Evolutionary conservation across 179 eudicot species (phyloP), one percentile per base, ranked within the genome.

Genomic region (Gypsophila paniculata): DNA sequence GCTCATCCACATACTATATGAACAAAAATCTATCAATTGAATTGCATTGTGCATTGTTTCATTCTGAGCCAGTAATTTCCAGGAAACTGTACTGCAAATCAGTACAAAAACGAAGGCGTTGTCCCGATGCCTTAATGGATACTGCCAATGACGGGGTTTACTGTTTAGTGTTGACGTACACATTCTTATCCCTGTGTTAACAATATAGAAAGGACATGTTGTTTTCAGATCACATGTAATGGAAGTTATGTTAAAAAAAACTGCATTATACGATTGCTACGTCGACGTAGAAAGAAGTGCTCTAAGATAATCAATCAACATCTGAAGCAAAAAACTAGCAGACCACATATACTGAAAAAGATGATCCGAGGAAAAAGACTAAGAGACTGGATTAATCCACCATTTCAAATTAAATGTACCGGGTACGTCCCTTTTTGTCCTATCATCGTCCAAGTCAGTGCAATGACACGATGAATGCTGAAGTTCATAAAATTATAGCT

Each of bases 371-470:
- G 36, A 38, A 26, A 38, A 23, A 14, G 69, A 79, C 46, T 42
- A 2, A 2, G 46, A 42, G 46, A 6, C 0, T 9, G 46, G 8
- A 42, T 42, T 42, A 42, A 3, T 42, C 46, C 8, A 42, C 11
- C 61, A 38, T 26, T n/a, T 71, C 68, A 60, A 1, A 10, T 10
- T 8, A 6, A 13, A 46, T 46, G 13, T 25, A 71, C 75, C 73
- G 8, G 11, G 8, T 42, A 42, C 6, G 46, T 6, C 46, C 11
- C 42, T 65, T 15, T 1, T 38, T 48, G 65, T 69, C 75, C 72
- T 49, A 70, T 78, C 81, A 65, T 74, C 77, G 34, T 69, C 71
- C 70, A 48, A 70, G 57, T 48, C 67, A 36, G 42, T 36, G 42
- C 7, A 3, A 7, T 2, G 42, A 36, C 7, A 36, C 3, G 42